These are phyloP conservation scores for Vigna nakashimae DNA, from an alignment of 306 rosid species.

Conservation along the genomic window DNA sequence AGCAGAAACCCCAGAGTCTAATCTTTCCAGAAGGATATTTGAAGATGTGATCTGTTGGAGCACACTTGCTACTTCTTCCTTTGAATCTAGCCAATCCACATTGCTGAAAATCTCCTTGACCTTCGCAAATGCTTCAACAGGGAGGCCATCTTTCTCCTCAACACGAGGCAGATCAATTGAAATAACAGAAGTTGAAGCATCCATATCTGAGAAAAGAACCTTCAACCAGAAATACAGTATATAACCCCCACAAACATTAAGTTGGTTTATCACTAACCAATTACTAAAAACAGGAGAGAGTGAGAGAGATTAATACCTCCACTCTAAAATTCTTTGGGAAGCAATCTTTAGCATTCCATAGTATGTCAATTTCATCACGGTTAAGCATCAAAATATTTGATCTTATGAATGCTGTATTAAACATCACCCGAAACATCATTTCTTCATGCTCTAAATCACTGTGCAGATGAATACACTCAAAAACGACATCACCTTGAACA, in stretches of 20 bases:
- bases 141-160: constrained; percentile 93
- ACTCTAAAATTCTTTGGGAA: constrained; percentile 91
- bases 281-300: constrained; percentile 14
- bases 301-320: constrained; percentile 70
- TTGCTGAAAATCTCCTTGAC: constrained; percentile 90
- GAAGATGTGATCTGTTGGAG: constrained; percentile 73
- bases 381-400: constrained; percentile 97
- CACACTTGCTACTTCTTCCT: constrained; percentile 64
- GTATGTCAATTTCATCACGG: constrained; percentile 86
- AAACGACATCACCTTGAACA: constrained; percentile 96
- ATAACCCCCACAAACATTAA: constrained; percentile 42
- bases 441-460: constrained; percentile 81
- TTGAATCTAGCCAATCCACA: constrained; percentile 87
- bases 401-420: constrained; percentile 94
- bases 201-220: constrained; percentile 96
- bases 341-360: constrained; percentile 81
- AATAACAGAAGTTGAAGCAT: constrained; percentile 68
- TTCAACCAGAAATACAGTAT: constrained; percentile 59
- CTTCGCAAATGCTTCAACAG: constrained; percentile 89
- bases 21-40: constrained; percentile 57
- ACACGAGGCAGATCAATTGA: constrained; percentile 70
- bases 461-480: constrained; percentile 89
- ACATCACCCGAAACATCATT: constrained; percentile 97
- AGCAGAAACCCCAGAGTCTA: constrained; percentile 53
- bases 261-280: constrained; percentile 23